Conservation (phyloP, 2,329 filamentous ascomycete genomes). For the Diaporthe citrichinensis region DNA sequence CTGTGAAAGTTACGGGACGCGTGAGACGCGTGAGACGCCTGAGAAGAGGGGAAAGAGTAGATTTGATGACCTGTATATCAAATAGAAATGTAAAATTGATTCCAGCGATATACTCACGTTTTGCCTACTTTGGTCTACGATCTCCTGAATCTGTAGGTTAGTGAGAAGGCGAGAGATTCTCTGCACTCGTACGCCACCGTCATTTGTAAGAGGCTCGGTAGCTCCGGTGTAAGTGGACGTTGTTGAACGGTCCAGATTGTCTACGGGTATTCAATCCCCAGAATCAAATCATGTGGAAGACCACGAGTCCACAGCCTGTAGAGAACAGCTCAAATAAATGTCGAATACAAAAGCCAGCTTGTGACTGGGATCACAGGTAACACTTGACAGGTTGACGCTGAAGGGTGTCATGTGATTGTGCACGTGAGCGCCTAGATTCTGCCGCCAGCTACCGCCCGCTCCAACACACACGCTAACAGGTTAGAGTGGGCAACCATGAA, state of each 20-base stretch:
- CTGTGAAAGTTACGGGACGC: background rate
- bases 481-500: background rate
- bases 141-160: rapidly evolving
- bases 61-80: constrained; percentile 6
- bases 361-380: no score
- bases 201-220: background rate
- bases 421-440: background rate
- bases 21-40: background rate
- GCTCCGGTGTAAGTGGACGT: background rate
- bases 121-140: no score
- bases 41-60: background rate
- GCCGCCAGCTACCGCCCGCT: background rate
- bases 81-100: constrained; percentile 15
- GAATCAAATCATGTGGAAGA: no score
- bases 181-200: background rate
- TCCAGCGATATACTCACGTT: background rate
- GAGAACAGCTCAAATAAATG: background rate
- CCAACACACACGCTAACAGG: constrained; percentile 8
- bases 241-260: no score
- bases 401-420: background rate
- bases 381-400: background rate
- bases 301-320: background rate
- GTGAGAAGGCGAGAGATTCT: no score
- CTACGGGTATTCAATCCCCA: rapidly evolving
- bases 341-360: background rate